Evolutionary conservation across 1,284 basidiomycete species (phyloP).

Genomic region (Malassezia yamatoensis): DNA sequence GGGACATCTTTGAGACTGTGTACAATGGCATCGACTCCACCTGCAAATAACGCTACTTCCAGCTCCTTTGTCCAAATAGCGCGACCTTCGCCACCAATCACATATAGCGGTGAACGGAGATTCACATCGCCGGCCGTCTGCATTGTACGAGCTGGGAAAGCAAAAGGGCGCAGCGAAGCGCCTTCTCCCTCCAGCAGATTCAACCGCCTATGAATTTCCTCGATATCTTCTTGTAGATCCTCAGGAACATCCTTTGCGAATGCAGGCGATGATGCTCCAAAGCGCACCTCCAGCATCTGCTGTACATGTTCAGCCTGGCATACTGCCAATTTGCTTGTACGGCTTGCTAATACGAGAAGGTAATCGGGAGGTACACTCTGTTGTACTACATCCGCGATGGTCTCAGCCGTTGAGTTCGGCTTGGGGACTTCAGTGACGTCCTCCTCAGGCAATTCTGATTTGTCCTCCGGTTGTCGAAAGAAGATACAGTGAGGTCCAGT

Average conservation of each 20-base stretch:
- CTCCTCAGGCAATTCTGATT: background rate
- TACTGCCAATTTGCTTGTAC: conserved; percentile 31
- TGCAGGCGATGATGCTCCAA: conserved; percentile 30
- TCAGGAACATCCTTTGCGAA: conserved; percentile 20
- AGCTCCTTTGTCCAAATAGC: conserved; percentile 91
- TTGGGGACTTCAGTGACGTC: background rate
- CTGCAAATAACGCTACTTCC: conserved; percentile 66
- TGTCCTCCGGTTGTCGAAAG: conserved; percentile 38
- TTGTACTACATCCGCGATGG: background rate
- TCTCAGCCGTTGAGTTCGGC: background rate
- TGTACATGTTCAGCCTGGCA: conserved; percentile 27
- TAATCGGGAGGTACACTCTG: background rate
- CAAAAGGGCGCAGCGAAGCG: conserved; percentile 20
- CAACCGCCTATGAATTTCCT: conserved; percentile 19
- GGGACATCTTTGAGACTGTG: conserved; percentile 92
- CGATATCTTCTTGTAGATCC: conserved; percentile 19
- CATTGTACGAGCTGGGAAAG: conserved; percentile 62
- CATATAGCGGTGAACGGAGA: conserved; percentile 57
- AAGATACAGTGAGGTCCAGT: conserved; percentile 41
- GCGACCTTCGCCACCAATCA: conserved; percentile 55
- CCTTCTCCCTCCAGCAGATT: conserved; percentile 7
- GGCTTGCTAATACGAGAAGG: conserved; percentile 11
- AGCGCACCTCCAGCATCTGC: conserved; percentile 36
- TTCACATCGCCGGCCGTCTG: conserved; percentile 85
- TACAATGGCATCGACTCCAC: conserved; percentile 78